Conservation (phyloP, 768 basidiomycete genomes). For the Naganishia randhawae region DNA sequence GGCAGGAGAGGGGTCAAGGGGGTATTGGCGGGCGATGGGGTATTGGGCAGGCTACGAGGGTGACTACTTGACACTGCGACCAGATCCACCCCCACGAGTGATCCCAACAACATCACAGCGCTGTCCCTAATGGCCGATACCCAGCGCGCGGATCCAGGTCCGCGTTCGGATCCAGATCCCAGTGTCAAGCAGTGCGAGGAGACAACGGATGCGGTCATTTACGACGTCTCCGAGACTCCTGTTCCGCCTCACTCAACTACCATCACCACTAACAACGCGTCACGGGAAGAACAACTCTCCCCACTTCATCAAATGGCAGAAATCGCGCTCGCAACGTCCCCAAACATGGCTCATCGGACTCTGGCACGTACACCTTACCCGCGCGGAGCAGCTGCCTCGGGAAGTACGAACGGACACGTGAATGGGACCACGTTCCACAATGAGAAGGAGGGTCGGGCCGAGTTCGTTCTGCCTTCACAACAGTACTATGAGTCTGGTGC, state of each 20-base stretch:
- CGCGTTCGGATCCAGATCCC: neutral
- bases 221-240: slow-evolving; percentile 13
- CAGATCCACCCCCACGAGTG: too few species aligned
- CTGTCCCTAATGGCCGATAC: slow-evolving; percentile 2
- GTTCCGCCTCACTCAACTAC: neutral
- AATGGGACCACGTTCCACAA: neutral
- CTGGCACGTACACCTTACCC: neutral
- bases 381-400: too few species aligned
- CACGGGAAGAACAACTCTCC: slow-evolving; percentile 1
- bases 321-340: slow-evolving; percentile 15
- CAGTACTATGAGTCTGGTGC: slow-evolving; percentile 15
- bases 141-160: neutral
- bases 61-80: too few species aligned
- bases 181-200: too few species aligned
- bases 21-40: too few species aligned
- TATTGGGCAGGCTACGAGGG: too few species aligned
- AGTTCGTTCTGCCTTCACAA: slow-evolving; percentile 12
- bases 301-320: slow-evolving; percentile 16
- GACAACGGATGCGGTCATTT: slow-evolving; percentile 7
- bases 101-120: too few species aligned
- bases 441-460: neutral
- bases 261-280: neutral
- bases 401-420: too few species aligned
- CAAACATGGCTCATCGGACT: neutral
- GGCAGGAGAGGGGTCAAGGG: too few species aligned